Conservation (phyloP, 2,329 filamentous ascomycete genomes). For the Macrophomina tecta region DNA sequence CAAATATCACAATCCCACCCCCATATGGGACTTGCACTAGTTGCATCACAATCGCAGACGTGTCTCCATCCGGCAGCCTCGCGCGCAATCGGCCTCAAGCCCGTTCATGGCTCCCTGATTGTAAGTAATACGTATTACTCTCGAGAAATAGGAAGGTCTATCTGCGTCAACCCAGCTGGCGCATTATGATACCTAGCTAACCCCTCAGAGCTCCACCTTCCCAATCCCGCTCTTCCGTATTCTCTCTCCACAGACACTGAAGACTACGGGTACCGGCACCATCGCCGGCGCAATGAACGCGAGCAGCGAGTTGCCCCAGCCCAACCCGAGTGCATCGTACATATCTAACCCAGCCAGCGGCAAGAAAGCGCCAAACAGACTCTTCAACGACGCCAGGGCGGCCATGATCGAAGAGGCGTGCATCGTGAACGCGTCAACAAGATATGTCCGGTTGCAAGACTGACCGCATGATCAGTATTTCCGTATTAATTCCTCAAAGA, state of each 20-base stretch:
- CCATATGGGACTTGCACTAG: too few relatives aligned
- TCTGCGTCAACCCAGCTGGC: too few relatives aligned
- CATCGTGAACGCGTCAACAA: conserved; percentile 65
- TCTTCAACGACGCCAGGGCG: conserved; percentile 65
- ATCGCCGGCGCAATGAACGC: conserved; percentile 58
- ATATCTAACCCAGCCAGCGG: conserved; percentile 64
- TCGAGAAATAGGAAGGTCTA: too few relatives aligned
- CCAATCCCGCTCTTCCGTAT: not conserved
- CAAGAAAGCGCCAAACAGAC: conserved; percentile 61
- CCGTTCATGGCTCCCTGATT: too few relatives aligned
- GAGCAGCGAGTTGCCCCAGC: conserved; percentile 65
- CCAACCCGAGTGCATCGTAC: conserved; percentile 65
- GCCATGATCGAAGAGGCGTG: conserved; percentile 66
- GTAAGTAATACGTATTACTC: too few relatives aligned
- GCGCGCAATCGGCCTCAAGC: too few relatives aligned
- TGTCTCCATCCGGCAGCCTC: too few relatives aligned
- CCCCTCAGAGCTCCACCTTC: not conserved
- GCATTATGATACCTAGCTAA: not conserved
- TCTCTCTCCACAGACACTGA: conserved; percentile 31
- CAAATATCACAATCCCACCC: too few relatives aligned
- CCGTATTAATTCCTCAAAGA: not conserved
- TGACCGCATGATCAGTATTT: not conserved
- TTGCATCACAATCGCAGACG: too few relatives aligned
- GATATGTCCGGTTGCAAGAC: conserved; percentile 60
- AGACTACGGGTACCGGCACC: conserved; percentile 53